Conservation (phyloP, 2,329 filamentous ascomycete genomes). For the Calonectria henricotiae region DNA sequence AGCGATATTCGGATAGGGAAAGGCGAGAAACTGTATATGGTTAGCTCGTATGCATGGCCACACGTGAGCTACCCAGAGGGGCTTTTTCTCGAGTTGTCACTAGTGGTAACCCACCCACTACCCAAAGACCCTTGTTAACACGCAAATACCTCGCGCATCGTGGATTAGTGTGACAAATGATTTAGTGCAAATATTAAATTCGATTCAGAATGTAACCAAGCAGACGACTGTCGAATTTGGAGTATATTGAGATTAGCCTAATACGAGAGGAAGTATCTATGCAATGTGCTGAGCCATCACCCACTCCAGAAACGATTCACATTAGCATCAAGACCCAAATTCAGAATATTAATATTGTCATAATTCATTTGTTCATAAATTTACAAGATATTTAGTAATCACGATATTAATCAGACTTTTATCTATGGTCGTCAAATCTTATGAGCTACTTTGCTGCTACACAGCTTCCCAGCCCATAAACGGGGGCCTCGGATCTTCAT, state of each 20-base stretch:
- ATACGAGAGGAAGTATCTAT: background rate
- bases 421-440: background rate
- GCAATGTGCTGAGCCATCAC: background rate
- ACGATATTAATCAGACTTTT: background rate
- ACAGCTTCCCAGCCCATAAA: background rate
- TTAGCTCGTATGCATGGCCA: constrained; percentile 9
- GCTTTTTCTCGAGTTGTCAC: constrained; percentile 7
- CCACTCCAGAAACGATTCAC: no score
- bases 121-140: constrained; percentile 2
- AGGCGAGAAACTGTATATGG: background rate
- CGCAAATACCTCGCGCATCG: background rate
- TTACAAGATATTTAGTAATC: background rate
- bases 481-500: background rate
- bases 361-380: background rate
- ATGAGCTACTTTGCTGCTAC: background rate
- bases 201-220: background rate
- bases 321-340: background rate
- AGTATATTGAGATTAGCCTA: background rate
- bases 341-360: background rate
- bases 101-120: constrained; percentile 4
- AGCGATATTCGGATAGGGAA: constrained; percentile 17
- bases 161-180: background rate
- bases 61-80: background rate
- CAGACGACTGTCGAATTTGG: background rate
- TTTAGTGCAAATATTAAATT: background rate